Base-by-base conservation (phyloP, 1,139 yeast genomes). In the Williopsis jadinii region DNA sequence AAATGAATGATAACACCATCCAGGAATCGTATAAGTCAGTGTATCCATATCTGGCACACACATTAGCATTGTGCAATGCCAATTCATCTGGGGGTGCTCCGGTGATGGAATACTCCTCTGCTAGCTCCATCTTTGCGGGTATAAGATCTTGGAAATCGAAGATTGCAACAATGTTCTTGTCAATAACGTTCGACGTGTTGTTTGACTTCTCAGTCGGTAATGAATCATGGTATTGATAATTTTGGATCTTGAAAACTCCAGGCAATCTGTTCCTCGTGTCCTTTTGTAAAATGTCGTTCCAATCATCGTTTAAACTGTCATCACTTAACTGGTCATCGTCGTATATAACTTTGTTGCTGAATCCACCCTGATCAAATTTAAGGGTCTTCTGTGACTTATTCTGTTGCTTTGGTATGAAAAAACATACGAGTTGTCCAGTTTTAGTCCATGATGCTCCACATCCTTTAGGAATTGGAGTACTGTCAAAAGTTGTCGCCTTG, bases 371-470 rank as follows among this genome's bases (percentile, higher is more conserved):
- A 13, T 70, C 73, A 47, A 70, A 62, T 35, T 64, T 67, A 13
- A 69, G 55, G 28, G 62, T 53, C 40, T 62, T 65, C 34, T 59
- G 64, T 24, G 61, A 64, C 42, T 75, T 76, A 33, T 60, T 63
- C 12, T 65, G 64, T 29, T 63, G 67, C 42, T 75, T 76, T 0
- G 83, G 79, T n/a, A 80, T 74, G 61, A 86, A 87, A 54, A 90
- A 88, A 56, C 95, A 85, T 2, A 88, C 82, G 41, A 88, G 66
- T 47, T 77, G 77, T 0, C 97, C 97, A 3, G 77, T 73, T 12
- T 77, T 73, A 0, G 94, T 72, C 96, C 97, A 88, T 0, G 77
- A 68, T 0, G 95, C 96, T 9, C 97, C 96, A 66, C 96, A 88
- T 3, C 92, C 95, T 56, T 85, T 87, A 0, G 97, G 96, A 3